Percentiles rank a stretch among this genome's conserved stretches.
These are phyloP conservation scores for Mortierella sp. DNA, from an alignment of 371 early-diverging fungal species.

Conservation along the genomic window DNA sequence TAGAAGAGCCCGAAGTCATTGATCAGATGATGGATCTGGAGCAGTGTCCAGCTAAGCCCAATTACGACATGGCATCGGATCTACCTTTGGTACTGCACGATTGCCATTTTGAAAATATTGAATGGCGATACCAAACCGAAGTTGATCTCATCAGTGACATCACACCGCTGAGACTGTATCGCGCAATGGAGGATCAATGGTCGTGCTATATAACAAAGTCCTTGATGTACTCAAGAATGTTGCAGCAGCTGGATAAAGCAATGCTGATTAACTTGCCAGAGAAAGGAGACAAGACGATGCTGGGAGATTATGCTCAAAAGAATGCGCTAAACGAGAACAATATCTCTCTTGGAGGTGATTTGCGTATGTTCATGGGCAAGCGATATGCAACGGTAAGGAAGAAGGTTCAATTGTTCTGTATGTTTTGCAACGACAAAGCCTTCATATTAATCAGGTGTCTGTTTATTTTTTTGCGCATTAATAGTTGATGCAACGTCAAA, in stretches of 20 bases:
- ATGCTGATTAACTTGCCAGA: slow-evolving; percentile 36
- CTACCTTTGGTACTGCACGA: slow-evolving; percentile 90
- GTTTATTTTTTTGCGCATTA: background rate
- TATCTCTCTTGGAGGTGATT: slow-evolving; percentile 53
- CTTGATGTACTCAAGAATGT: slow-evolving; percentile 59
- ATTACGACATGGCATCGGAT: slow-evolving; percentile 91
- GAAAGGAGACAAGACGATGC: slow-evolving; percentile 19
- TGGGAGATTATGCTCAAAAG: slow-evolving; percentile 40
- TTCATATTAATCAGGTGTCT: no score
- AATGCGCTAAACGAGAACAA: slow-evolving; percentile 39
- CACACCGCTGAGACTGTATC: slow-evolving; percentile 57
- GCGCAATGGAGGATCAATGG: slow-evolving; percentile 67
- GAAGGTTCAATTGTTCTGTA: background rate
- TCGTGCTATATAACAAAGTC: slow-evolving; percentile 63
- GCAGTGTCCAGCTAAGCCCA: slow-evolving; percentile 72
- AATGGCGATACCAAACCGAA: slow-evolving; percentile 64
- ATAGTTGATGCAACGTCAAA: slow-evolving; percentile 50
- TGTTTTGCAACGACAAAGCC: background rate
- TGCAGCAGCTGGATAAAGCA: slow-evolving; percentile 38
- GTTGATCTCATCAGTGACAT: slow-evolving; percentile 44
- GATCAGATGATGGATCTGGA: slow-evolving; percentile 67
- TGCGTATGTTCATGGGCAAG: slow-evolving; percentile 58
- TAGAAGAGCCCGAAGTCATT: slow-evolving; percentile 75
- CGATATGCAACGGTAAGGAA: slow-evolving; percentile 32
- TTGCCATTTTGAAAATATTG: slow-evolving; percentile 79